These are phyloP conservation scores for Fusarium protoensiforme DNA, from an alignment of 2,329 filamentous ascomycete species.

Conservation along the genomic window DNA sequence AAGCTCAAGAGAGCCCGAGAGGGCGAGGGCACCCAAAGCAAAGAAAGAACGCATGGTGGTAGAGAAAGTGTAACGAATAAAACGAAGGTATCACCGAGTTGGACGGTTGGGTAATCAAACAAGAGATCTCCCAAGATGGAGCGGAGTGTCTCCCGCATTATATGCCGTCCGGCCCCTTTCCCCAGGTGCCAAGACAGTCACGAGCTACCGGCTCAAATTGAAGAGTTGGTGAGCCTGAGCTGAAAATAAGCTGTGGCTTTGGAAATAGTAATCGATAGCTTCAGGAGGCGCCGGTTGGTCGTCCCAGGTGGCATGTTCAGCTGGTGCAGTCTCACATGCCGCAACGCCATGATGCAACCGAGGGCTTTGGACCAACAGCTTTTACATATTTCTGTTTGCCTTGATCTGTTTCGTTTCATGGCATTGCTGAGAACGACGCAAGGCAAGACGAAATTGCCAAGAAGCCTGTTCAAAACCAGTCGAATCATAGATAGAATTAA, in stretches of 20 bases:
- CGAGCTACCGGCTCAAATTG: background rate
- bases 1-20: background rate
- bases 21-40: background rate
- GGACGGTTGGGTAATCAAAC: background rate
- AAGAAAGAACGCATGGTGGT: conserved; percentile 10
- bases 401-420: background rate
- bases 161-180: background rate
- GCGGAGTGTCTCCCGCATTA: background rate
- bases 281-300: background rate
- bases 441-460: background rate
- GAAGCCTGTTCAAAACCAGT: background rate
- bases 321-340: background rate
- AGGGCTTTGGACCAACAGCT: background rate
- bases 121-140: background rate
- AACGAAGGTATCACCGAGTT: background rate
- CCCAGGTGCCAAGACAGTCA: background rate
- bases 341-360: background rate
- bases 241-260: background rate
- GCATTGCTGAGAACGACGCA: background rate
- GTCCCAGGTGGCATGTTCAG: background rate
- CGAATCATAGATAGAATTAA: background rate
- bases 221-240: background rate
- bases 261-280: background rate
- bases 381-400: background rate
- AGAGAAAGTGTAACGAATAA: background rate